Evolutionary conservation across 1,284 basidiomycete species (phyloP), one percentile per base, ranked within the genome.

Genomic region (Albatrellus sp.): DNA sequence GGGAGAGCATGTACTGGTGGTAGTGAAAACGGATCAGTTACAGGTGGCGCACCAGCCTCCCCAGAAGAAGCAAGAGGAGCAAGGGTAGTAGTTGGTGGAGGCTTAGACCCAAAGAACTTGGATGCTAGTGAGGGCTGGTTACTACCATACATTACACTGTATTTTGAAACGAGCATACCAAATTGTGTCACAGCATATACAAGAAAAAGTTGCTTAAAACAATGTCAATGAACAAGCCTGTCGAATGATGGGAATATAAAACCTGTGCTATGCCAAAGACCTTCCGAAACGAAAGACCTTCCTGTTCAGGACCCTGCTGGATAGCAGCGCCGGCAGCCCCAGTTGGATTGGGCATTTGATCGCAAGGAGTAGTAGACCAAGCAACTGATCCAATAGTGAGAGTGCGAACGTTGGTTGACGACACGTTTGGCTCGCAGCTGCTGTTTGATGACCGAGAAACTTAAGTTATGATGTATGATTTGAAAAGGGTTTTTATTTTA

Each of bases 131-230:
- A 3, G 32, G 19, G 14, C 50, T 5, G 35, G 34, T 41, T 35
- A 48, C 37, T 28, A 37, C 33, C 11, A 12, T 11, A 14, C 14
- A 20, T 20, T 38, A 5, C n/a, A 3, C 5, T 12, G 20, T 12
- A 36, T 33, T 40, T 31, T 14, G 3, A 24, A 9, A 16, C 40
- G 16, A 31, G 61, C 73, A 46, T 53, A 81, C 82, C 74, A 33
- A 82, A 54, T 57, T 83, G 79, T 37, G 75, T 69, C 34, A 82
- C 54, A 17, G 68, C 68, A 65, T 71, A 84, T 46, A 79, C 61
- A 43, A 85, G 50, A 37, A 85, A 60, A 14, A 75, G 58, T 84
- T 84, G 80, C 81, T 85, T 49, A 8, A 46, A 30, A n/a, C 32
- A 33, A 14, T 3, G 10, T 19, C n/a, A 42, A 24, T 24, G 31